Base-by-base conservation (phyloP, 1,284 basidiomycete genomes). In the Naganishia albida region DNA sequence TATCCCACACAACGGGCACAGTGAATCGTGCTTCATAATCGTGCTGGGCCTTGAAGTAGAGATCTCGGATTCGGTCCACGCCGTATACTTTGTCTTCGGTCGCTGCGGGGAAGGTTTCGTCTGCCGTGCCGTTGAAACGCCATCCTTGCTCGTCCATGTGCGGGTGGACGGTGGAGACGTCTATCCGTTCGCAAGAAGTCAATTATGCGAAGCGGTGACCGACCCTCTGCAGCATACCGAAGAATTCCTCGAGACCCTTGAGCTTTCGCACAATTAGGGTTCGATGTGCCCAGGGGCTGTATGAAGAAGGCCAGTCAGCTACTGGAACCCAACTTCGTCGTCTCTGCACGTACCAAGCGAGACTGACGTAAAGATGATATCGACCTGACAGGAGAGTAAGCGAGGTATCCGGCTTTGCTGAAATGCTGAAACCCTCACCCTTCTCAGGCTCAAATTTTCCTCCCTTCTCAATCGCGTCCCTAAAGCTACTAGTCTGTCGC, bases 1-100 rank as follows among this genome's bases (percentile, higher is more conserved):
- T 95, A 82, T 98, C 96, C 91, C 93, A 99, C 1, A 98, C 81
- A 54, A 94, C 81, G n/a, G 95, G 94, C 2, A 94, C 91, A 3
- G 92, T 91, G 81, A 90, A 93, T 57, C 88, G 87, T 63, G 74
- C 75, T 28, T 48, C 30, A 43, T 90, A 93, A 57, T 86, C 74
- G 1, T 88, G 87, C 68, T 92, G 82, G 0, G 86, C 90, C 66
- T 84, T 86, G 68, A 89, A 80, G 80, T 98, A 99, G 49, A 98
- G 81, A 65, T 98, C 93, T 69, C 86, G 87, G 72, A 98, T 76
- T 76, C 95, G 87, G 65, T 85, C 76, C 7, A 86, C 82, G 46
- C 83, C 79, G 79, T 88, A 86, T 39, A 91, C 73, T 1, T 87
- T 85, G 77, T 96, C 93, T 16, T 74, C 78, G 13, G 87, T 86